Evolutionary conservation across 495 filamentous ascomycete genomes (phyloP), one percentile per base, ranked within the genome.

Genomic region (Podospora australis): DNA sequence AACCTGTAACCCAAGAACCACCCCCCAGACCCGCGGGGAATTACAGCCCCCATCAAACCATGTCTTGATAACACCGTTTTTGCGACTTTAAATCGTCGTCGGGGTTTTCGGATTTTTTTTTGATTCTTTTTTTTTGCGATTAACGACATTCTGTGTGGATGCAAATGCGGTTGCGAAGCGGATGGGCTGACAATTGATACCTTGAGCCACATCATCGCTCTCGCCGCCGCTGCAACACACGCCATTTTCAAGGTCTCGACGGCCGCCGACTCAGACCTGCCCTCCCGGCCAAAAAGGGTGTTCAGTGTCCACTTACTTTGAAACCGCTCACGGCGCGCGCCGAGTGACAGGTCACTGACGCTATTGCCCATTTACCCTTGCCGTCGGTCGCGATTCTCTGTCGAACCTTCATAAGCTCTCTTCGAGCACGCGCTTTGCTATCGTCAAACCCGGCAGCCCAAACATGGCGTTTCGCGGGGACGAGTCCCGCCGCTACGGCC

Each of bases 401-500:
- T 17, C 39, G 9, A 39, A 14, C n/a, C 14, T 23, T 20, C 39
- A 14, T n/a, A 14, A 43, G 13, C 21, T 28, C 2, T 7, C 45
- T 11, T 19, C 7, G 25, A 49, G 30, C 46, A 26, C 28, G 17
- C 42, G 21, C 19, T 40, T 36, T 44, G 22, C 1, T 21, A 9
- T 32, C n/a, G 38, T 48, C 64, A 54, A n/a, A n/a, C n/a, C n/a
- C n/a, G n/a, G n/a, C n/a, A n/a, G n/a, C n/a, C n/a, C n/a, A n/a
- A n/a, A 35, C 29, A 80, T 80, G 77, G 77, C 77, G 17, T 79
- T 77, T 54, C 62, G 69, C 49, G 61, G 66, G 44, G 74, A 78
- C 53, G 74, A 78, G 46, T 70, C 73, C 55, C 72, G 73, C 60
- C 73, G 77, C 11, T 78, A 80, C 48, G 77, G 77, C 63, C 71